Evolutionary conservation across 139 green algal species (phyloP), one percentile per base, ranked within the genome.

Genomic region (Tetradesmus obliquus): DNA sequence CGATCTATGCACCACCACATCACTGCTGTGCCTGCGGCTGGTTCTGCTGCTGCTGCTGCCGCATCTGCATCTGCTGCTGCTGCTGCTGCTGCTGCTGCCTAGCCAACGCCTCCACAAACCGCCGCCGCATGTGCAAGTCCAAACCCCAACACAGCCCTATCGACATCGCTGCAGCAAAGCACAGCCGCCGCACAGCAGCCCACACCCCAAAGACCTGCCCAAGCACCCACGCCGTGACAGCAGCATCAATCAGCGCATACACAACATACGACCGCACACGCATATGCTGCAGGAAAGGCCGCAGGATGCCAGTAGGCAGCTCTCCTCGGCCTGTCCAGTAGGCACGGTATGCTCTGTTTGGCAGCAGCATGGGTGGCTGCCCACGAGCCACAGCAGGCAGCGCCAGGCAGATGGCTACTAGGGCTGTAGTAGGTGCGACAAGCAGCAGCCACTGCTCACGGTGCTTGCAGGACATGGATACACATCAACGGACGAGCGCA

Each of bases 211-310:
- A 83, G 0, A 83, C 79, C 79, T 83, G 79, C 79, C 79, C 79
- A 83, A 55, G 55, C 6, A 83, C 79, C 82, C 82, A 87, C n/a
- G 82, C 54, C 3, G 19, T 87, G 12, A 87, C 22, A 5, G 19
- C 55, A 8, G 20, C 82, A 74, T 87, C 82, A 74, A 87, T 6
- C 55, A 87, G 5, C 9, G 55, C 60, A 60, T 87, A 87, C 54
- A 72, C 19, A 10, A 87, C 55, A 55, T 87, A 87, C 82, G n/a
- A 13, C 85, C 85, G 57, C 24, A 90, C 15, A n/a, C 85, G 82
- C 66, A 90, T 90, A n/a, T 90, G 62, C 85, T 90, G 85, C n/a
- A 32, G 71, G 60, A 90, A 82, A 17, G 85, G 85, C 24, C 32
- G 57, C 85, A 90, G 55, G 12, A 54, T 55, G 22, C 45, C 62